Evolutionary conservation across 495 filamentous ascomycete species (phyloP), one percentile per base, ranked within the genome.

Genomic region (Talaromyces adpressus): DNA sequence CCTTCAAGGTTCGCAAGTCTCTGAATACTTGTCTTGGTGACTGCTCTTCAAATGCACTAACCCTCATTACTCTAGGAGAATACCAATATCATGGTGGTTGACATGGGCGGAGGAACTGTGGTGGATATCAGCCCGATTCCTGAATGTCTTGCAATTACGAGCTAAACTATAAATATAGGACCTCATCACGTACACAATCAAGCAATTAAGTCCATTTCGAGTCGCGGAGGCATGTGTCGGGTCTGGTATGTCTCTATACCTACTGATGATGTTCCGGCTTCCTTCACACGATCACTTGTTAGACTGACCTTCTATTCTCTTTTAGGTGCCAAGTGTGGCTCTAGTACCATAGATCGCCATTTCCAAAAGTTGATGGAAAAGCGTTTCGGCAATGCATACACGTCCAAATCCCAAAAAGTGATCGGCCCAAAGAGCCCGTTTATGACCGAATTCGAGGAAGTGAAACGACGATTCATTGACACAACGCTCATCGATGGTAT

Each of bases 271-370:
- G 3, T 29, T 30, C 14, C 20, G 2, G 4, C 20, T 6, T 27
- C 6, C 20, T 18, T 27, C 9, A 1, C 7, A 3, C 4, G 14
- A 14, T 11, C 11, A 16, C 4, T n/a, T 49, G 1, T 16, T 2
- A 49, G 20, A 49, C 14, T 16, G 36, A 47, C 34, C 12, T 23
- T 51, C n/a, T n/a, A 6, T 30, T 34, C 11, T 29, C 29, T 32
- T 69, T 60, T 78, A 56, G 62, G 82, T 8, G 80, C 74, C 9
- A 72, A 84, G 25, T 84, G 82, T 62, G 84, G 84, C 5, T 82
- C 80, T 0, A 81, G 77, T 3, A 81, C 79, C 32, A 72, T 87
- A 22, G 80, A 84, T 64, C 66, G 76, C 25, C 68, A 73, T n/a
- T 84, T 85, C 61, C 65, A 69, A 34, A 70, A 80, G 20, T 75